phyloP scores from a whole-genome alignment of 176 grass and related monocot species.

The Oropetium thomaeum region DNA sequence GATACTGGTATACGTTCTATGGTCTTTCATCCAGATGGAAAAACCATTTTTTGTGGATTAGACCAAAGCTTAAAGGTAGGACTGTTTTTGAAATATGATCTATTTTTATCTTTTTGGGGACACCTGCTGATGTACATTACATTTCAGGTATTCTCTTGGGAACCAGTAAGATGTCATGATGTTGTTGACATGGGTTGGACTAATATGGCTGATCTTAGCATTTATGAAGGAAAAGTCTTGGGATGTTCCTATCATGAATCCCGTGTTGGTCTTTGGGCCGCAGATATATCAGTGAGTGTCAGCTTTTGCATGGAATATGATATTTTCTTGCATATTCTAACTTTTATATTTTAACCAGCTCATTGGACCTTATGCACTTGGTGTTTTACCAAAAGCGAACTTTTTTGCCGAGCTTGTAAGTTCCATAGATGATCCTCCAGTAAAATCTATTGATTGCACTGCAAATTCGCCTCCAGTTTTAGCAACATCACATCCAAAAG shows the following conservation, averaged over 20 bases:
- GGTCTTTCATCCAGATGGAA: constrained; percentile 96
- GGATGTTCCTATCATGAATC: constrained; percentile 76
- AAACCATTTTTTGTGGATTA: constrained; percentile 88
- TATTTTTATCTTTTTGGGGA: not conserved
- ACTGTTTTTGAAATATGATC: constrained; percentile 13
- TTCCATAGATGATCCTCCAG: constrained; percentile 48
- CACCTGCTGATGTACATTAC: constrained; percentile 30
- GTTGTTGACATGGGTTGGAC: constrained; percentile 89
- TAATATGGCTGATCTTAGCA: constrained; percentile 83
- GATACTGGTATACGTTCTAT: constrained; percentile 60
- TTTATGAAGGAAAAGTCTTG: constrained; percentile 99
- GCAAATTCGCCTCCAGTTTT: constrained; percentile 34
- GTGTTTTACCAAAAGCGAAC: constrained; percentile 67
- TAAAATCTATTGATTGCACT: constrained; percentile 36
- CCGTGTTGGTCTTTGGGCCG: constrained; percentile 86
- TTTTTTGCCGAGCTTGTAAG: constrained; percentile 52
- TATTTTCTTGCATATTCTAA: constrained; percentile 34
- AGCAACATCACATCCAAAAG: constrained; percentile 40
- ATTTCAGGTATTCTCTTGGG: constrained; percentile 94
- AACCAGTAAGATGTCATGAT: constrained; percentile 91
- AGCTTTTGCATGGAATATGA: not conserved
- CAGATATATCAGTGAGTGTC: constrained; percentile 87
- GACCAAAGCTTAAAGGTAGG: constrained; percentile 77
- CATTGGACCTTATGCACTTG: constrained; percentile 91
- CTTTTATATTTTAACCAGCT: constrained; percentile 49